Conservation (phyloP, 805 yeast species). For the Kodamaea hsintzibuensis region DNA sequence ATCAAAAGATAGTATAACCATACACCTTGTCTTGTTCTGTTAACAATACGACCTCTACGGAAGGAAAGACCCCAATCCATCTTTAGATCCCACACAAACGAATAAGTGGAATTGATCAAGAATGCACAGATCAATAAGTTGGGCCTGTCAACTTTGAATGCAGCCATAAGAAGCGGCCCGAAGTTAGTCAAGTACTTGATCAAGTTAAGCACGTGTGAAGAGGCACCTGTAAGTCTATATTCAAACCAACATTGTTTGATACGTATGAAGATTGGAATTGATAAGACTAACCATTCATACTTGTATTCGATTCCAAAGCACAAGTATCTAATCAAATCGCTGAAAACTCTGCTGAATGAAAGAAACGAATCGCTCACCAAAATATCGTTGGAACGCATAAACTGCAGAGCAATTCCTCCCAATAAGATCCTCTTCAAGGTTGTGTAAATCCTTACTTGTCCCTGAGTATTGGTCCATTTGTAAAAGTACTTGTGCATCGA, state of each 20-base stretch:
- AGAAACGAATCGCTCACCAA: slow-evolving; percentile 81
- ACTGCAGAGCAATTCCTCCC: slow-evolving; percentile 60
- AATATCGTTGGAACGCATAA: slow-evolving; percentile 74
- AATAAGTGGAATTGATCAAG: slow-evolving; percentile 66
- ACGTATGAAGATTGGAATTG: slow-evolving; percentile 72
- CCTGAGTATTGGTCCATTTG: slow-evolving; percentile 33
- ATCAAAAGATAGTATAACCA: slow-evolving; percentile 58
- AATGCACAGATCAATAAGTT: slow-evolving; percentile 28
- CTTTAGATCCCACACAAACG: slow-evolving; percentile 85
- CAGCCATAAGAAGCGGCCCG: slow-evolving; percentile 28
- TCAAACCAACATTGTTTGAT: slow-evolving; percentile 81
- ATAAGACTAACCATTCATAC: slow-evolving; percentile 32
- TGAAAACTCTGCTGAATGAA: slow-evolving; percentile 73
- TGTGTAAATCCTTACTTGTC: slow-evolving; percentile 44
- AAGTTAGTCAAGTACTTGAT: slow-evolving; percentile 69
- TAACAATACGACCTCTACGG: slow-evolving; percentile 6
- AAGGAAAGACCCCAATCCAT: slow-evolving; percentile 75
- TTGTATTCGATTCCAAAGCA: slow-evolving; percentile 40
- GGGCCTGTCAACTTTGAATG: slow-evolving; percentile 18
- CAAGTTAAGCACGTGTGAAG: slow-evolving; percentile 66
- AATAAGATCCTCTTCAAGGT: slow-evolving; percentile 53
- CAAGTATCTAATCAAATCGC: slow-evolving; percentile 49
- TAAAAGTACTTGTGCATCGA: slow-evolving; percentile 30
- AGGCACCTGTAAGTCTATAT: slow-evolving; percentile 50
- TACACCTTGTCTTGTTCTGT: slow-evolving; percentile 8